Evolutionary conservation across 441 rosid genomes (phyloP).

Genomic region (Cnidoscolus chayamansa): DNA sequence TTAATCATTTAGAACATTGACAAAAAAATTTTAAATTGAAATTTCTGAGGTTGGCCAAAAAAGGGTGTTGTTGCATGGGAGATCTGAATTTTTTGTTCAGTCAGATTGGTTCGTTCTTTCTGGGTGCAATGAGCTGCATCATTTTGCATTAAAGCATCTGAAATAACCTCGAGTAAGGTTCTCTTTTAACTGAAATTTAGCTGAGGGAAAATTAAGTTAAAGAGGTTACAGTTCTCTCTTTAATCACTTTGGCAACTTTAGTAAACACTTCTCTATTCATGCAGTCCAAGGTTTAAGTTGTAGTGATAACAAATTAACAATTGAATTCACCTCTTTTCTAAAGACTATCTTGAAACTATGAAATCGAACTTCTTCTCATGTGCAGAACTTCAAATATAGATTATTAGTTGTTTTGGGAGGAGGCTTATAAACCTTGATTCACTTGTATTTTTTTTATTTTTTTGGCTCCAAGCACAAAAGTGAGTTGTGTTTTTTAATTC

Average conservation of each 20-base stretch:
- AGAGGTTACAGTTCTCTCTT: background rate
- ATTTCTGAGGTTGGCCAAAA: slow-evolving; percentile 3
- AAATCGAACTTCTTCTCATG: background rate
- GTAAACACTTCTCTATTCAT: background rate
- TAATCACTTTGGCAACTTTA: background rate
- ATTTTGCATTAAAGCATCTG: background rate
- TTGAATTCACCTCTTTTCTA: no score
- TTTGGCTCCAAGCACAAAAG: no score
- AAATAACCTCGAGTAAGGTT: background rate
- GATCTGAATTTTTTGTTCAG: background rate
- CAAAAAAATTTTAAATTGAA: background rate
- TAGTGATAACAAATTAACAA: background rate
- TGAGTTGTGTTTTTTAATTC: background rate
- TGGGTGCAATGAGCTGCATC: background rate
- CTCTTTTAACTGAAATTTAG: background rate
- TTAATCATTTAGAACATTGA: background rate
- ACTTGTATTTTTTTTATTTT: background rate
- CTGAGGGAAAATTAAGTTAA: background rate
- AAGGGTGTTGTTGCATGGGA: background rate
- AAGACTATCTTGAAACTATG: background rate
- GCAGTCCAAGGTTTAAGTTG: background rate
- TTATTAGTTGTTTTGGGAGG: background rate
- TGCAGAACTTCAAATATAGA: background rate
- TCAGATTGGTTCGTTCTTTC: background rate
- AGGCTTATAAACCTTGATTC: background rate